These are phyloP conservation scores for Tremella yokohamensis DNA, from an alignment of 768 basidiomycete genomes.

Conservation along the genomic window DNA sequence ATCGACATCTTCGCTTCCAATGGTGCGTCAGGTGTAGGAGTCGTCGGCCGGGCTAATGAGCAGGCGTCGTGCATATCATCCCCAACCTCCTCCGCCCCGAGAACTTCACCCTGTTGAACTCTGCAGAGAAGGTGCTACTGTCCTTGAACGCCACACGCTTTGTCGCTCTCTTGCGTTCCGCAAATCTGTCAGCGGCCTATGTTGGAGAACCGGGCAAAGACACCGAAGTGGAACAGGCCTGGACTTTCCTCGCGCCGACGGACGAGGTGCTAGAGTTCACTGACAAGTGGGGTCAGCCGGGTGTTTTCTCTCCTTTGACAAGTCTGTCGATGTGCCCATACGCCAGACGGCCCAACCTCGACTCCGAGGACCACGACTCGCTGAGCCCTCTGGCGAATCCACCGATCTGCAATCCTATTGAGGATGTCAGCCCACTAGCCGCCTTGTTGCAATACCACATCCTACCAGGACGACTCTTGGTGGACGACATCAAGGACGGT, in stretches of 20 bases:
- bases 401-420: constrained; percentile 53
- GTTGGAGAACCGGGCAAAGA: constrained; percentile 44
- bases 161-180: constrained; percentile 80
- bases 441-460: constrained; percentile 83
- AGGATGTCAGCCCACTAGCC: constrained; percentile 55
- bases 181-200: constrained; percentile 59
- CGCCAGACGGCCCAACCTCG: constrained; percentile 52
- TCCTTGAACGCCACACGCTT: constrained; percentile 87
- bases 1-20: constrained; percentile 89
- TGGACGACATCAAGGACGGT: constrained; percentile 66
- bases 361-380: constrained; percentile 24
- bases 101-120: constrained; percentile 72
- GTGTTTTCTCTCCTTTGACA: constrained; percentile 4
- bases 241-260: constrained; percentile 86
- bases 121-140: constrained; percentile 85
- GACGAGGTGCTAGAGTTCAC: constrained; percentile 68
- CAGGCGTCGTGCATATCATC: constrained; percentile 80
- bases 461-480: constrained; percentile 72
- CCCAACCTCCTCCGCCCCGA: constrained; percentile 75
- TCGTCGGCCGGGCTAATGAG: neutral
- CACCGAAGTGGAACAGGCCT: constrained; percentile 51
- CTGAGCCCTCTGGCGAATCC: neutral
- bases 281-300: constrained; percentile 30
- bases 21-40: constrained; percentile 50
- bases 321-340: constrained; percentile 9